Evolutionary conservation across 805 yeast species (phyloP), one percentile per base, ranked within the genome.

Genomic region (Zygotorulaspora danielsina): DNA sequence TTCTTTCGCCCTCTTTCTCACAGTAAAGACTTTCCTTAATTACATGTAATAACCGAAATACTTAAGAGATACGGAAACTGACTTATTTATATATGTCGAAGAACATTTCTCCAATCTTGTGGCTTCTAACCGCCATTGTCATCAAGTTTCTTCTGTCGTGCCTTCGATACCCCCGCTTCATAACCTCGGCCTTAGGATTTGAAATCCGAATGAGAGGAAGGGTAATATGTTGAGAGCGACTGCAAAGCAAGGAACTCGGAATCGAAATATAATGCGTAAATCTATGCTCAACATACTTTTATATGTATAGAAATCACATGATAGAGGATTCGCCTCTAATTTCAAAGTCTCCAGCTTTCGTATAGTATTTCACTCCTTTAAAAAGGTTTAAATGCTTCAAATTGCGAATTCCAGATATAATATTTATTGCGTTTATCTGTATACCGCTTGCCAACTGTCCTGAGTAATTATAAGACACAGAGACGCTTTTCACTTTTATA

Each of bases 291-390:
- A n/a, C n/a, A n/a, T n/a, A n/a, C n/a, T n/a, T n/a, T n/a, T n/a
- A n/a, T n/a, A n/a, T n/a, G n/a, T n/a, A n/a, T n/a, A n/a, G n/a
- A n/a, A n/a, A n/a, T n/a, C n/a, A n/a, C n/a, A n/a, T n/a, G n/a
- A n/a, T n/a, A n/a, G n/a, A n/a, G n/a, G n/a, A n/a, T n/a, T 21
- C 7, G 16, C 31, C 35, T 36, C 48, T 38, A 20, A 44, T 33
- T 30, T 44, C 43, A 35, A 31, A 44, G 26, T 44, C 79, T 1
- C 81, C 84, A 0, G 84, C 71, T 39, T 65, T 64, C 5, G 95
- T 79, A 8, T 75, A 65, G 56, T 89, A 89, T 55, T 88, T 84
- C 15, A 89, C 96, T 1, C 97, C 97, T 59, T 88, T 89, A 67
- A 78, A 89, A 0, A 96, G 95, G 53, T 79, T 81, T 8, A 77